Evolutionary conservation across 306 rosid species (phyloP).

Genomic region (Ochetophila trinervis): DNA sequence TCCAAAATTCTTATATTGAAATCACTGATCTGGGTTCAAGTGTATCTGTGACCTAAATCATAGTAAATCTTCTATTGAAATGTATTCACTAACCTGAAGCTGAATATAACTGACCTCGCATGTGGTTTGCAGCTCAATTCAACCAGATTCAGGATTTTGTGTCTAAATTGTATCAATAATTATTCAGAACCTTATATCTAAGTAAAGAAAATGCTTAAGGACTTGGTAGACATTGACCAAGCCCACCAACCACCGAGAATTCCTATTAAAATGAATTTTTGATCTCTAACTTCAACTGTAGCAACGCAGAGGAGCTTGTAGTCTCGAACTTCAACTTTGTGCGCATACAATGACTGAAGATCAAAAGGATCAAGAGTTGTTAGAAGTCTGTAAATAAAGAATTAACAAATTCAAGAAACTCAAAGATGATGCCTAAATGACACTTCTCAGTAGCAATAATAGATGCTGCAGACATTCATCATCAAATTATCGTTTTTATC

Average conservation of each 20-base stretch:
- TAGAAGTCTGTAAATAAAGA: slow-evolving; percentile 11
- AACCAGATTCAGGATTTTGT: slow-evolving; percentile 9
- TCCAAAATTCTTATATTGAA: too few relatives aligned
- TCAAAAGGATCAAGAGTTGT: slow-evolving; percentile 15
- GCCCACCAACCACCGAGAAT: slow-evolving; percentile 84
- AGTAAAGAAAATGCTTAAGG: slow-evolving; percentile 30
- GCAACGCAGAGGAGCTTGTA: slow-evolving; percentile 65
- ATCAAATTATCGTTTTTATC: background rate
- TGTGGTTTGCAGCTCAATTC: slow-evolving; percentile 5
- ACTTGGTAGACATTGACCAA: slow-evolving; percentile 31
- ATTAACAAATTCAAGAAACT: background rate
- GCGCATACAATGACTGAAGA: slow-evolving; percentile 64
- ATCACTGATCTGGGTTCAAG: too few relatives aligned
- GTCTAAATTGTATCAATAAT: slow-evolving; percentile 18
- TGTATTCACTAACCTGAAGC: background rate
- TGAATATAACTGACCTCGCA: background rate
- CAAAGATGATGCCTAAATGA: background rate
- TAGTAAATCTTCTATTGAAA: too few relatives aligned
- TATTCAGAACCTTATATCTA: slow-evolving; percentile 29
- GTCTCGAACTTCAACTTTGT: slow-evolving; percentile 72
- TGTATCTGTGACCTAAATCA: too few relatives aligned
- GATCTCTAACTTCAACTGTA: slow-evolving; percentile 50
- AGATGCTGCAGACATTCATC: background rate
- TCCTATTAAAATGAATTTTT: slow-evolving; percentile 55
- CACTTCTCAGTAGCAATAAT: background rate